Percentiles rank a stretch among this genome's conserved stretches.
Conservation (phyloP, 2,329 filamentous ascomycete genomes). For the Colletotrichum noveboracense region DNA sequence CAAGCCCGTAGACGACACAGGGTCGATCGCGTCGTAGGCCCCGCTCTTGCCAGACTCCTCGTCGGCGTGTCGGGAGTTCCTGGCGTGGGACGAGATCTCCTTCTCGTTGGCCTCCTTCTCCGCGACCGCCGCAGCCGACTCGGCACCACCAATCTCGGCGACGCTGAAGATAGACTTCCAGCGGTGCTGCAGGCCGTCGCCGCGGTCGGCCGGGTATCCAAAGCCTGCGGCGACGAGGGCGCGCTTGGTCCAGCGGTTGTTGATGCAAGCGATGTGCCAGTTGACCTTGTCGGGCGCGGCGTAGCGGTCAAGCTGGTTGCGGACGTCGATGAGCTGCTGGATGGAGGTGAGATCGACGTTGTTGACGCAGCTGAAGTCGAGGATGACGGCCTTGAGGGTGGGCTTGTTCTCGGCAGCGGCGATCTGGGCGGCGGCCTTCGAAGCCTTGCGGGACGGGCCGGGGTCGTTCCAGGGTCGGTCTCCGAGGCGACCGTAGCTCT, state of each 20-base stretch:
- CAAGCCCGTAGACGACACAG: slow-evolving; percentile 25
- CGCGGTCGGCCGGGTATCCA: slow-evolving; percentile 70
- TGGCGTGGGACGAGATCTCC: slow-evolving; percentile 3
- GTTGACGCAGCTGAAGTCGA: slow-evolving; percentile 94
- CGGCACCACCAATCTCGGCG: slow-evolving; percentile 77
- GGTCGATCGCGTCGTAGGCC: slow-evolving; percentile 33
- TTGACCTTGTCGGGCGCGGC: slow-evolving; percentile 81
- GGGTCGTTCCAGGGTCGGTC: slow-evolving; percentile 97
- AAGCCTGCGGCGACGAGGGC: slow-evolving; percentile 88
- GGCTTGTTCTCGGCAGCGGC: slow-evolving; percentile 59
- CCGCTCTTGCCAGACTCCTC: slow-evolving; percentile 42
- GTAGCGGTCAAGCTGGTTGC: slow-evolving; percentile 91
- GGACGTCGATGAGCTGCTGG: slow-evolving; percentile 91
- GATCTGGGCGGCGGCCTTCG: slow-evolving; percentile 38
- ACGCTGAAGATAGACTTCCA: slow-evolving; percentile 98
- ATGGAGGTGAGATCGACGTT: slow-evolving; percentile 93
- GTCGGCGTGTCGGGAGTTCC: slow-evolving; percentile 25
- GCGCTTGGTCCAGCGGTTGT: slow-evolving; percentile 93
- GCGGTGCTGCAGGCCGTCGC: slow-evolving; percentile 61
- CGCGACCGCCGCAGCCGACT: slow-evolving; percentile 72
- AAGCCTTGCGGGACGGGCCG: slow-evolving; percentile 65
- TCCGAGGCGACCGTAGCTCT: slow-evolving; percentile 67
- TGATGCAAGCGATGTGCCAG: slow-evolving; percentile 95
- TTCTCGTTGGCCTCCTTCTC: slow-evolving; percentile 66
- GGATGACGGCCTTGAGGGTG: slow-evolving; percentile 84